Evolutionary conservation across 1,139 yeast genomes (phyloP), one percentile per base, ranked within the genome.

Genomic region (Saccharomyces uvarum): DNA sequence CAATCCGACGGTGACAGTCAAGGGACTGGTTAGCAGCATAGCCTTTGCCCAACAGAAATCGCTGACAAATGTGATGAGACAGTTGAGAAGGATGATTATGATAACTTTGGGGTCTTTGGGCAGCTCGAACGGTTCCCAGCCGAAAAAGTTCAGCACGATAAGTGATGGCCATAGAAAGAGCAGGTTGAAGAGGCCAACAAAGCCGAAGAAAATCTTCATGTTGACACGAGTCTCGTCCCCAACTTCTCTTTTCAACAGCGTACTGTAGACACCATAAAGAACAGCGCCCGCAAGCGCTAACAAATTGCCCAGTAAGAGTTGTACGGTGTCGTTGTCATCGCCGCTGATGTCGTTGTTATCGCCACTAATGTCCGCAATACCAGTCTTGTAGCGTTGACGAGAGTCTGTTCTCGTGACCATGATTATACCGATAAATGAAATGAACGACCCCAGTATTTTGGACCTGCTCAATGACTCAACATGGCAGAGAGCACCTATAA

Each of bases 1-100:
- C 49, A 91, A 76, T 0, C 98, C 98, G 13, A 90, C 95, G 0
- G 98, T 91, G 2, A 90, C 97, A 0, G 96, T 90, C 60, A 91
- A 76, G 0, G 98, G 98, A 50, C 93, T 84, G 1, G 97, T 91
- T 67, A 91, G 74, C 29, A 91, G 77, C 77, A 90, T 93, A 0
- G 97, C 95, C 62, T 88, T 80, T 48, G 96, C 95, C 98, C 98
- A 91, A 64, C 95, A 83, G 62, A 86, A 88, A 67, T 91, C 98
- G 33, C 95, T 86, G 21, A 89, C 72, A 61, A 91, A 83, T 0
- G 96, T 88, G 48, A 88, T 81, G 31, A 79, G 66, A 50, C 91
- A 87, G 69, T 91, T 91, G 53, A 80, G 62, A 0, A 79, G 56
- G 9, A 91, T 73, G 4, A 89, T 72, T 2, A 73, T 59, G 69